Percentiles rank a stretch among this genome's conserved stretches.
Evolutionary conservation across 2,329 filamentous ascomycete genomes (phyloP).

Genomic region (Annulohypoxylon truncatum): DNA sequence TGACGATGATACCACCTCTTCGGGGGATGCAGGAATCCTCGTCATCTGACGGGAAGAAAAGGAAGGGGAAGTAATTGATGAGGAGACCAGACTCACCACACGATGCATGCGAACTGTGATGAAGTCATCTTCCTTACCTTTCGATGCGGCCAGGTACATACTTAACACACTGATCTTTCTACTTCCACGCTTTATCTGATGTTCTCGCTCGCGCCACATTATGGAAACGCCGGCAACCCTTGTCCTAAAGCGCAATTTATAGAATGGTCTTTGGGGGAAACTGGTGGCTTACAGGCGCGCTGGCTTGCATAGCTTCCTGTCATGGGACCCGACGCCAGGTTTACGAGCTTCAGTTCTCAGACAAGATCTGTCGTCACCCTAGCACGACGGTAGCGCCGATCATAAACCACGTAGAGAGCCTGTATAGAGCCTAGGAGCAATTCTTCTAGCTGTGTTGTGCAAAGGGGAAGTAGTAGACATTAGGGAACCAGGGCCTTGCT

Average conservation of each 20-base stretch:
- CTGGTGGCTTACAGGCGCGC: constrained; percentile 29
- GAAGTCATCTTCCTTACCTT: constrained; percentile 39
- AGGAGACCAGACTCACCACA: constrained; percentile 29
- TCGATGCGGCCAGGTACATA: constrained; percentile 33
- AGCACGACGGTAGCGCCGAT: constrained; percentile 37
- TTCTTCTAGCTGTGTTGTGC: constrained; percentile 24
- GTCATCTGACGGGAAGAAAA: constrained; percentile 45
- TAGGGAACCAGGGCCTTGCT: constrained; percentile 34
- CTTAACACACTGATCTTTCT: constrained; percentile 23
- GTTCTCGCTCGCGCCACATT: constrained; percentile 33
- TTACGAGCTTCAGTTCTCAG: constrained; percentile 39
- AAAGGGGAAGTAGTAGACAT: constrained; percentile 31
- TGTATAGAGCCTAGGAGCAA: constrained; percentile 27
- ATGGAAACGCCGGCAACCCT: constrained; percentile 31
- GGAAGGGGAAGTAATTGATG: constrained; percentile 30
- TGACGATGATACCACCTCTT: constrained; percentile 43
- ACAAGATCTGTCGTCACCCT: constrained; percentile 41
- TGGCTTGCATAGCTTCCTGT: constrained; percentile 28
- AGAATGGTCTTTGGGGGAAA: constrained; percentile 17
- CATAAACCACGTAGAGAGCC: constrained; percentile 30
- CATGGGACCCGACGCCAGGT: constrained; percentile 35
- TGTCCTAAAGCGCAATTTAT: constrained; percentile 30
- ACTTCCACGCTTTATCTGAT: constrained; percentile 35
- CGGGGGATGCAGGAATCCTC: constrained; percentile 44
- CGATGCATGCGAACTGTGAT: constrained; percentile 42